Evolutionary conservation across 2,329 filamentous ascomycete genomes (phyloP), one percentile per base, ranked within the genome.

Genomic region (Helotiales sp.): DNA sequence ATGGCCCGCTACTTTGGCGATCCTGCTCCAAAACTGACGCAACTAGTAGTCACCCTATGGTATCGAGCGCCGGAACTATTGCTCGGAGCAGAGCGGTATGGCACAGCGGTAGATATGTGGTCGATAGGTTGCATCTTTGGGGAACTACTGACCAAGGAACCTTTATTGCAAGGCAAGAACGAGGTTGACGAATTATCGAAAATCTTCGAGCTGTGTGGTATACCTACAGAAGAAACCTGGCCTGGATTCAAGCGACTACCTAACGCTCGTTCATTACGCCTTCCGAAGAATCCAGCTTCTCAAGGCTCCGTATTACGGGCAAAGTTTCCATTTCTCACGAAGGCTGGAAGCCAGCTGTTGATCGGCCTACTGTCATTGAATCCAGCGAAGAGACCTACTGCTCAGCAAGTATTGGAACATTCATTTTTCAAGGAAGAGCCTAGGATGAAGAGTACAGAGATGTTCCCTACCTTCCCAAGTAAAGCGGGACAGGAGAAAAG

Each of bases 381-480:
- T 69, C 95, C 95, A 0, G 79, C 79, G 0, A 73, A 76, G 5
- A 80, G 95, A 17, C 91, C 91, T 0, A 81, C 82, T 1, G 91
- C 93, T 1, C 78, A 78, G 50, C 83, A 92, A 59, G 86, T 96
- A 71, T 80, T 98, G 33, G 77, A 81, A 48, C 91, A 97, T 72
- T 79, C 85, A 33, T 99, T 96, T 73, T 99, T 99, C 73, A 79
- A 74, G 17, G 93, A 98, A 75, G 89, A 96, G 66, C 95, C 95
- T 0, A 89, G 89, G 60, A 91, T 93, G 1, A 98, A 98, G 76
- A 86, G 88, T 7, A 89, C 91, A 71, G 89, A 88, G 67, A 88
- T 99, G 87, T 98, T 99, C 71, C 95, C 95, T 2, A 98, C 95
- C 0, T 99, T 98, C 72, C 95, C 95, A 0, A 95, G 90, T 67